These are phyloP conservation scores for Acer saccharum DNA, from an alignment of 345 rosid genomes.

Conservation along the genomic window DNA sequence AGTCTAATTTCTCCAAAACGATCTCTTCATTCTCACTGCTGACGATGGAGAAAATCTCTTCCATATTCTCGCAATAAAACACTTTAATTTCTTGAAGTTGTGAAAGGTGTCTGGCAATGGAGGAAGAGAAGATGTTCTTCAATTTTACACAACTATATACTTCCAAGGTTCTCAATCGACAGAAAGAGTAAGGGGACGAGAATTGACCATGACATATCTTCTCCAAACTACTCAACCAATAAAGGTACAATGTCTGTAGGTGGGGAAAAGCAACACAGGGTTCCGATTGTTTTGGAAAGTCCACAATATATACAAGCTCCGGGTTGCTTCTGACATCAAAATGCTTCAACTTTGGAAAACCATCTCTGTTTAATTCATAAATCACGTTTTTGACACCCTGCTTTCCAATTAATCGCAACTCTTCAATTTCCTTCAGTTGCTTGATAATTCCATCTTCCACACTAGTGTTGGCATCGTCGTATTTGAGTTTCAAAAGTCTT, in stretches of 20 bases:
- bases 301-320: neutral
- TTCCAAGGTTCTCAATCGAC: neutral
- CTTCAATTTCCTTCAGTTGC: conserved; percentile 8
- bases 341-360: conserved; percentile 20
- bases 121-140: conserved; percentile 26
- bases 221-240: neutral
- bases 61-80: conserved; percentile 16
- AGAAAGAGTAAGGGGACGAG: neutral
- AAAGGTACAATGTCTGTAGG: conserved; percentile 17
- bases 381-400: neutral
- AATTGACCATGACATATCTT: conserved; percentile 7
- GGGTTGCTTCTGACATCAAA: neutral
- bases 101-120: conserved; percentile 22
- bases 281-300: neutral
- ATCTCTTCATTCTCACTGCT: too few relatives aligned
- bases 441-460: neutral
- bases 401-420: conserved; percentile 5
- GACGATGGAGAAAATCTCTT: neutral
- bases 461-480: neutral
- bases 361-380: neutral
- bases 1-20: too few relatives aligned
- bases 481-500: neutral
- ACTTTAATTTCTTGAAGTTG: conserved; percentile 25
- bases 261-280: neutral
- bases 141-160: conserved; percentile 14